These are phyloP conservation scores for Tetrapisispora pingtungensis DNA, from an alignment of 805 yeast genomes.

Conservation along the genomic window DNA sequence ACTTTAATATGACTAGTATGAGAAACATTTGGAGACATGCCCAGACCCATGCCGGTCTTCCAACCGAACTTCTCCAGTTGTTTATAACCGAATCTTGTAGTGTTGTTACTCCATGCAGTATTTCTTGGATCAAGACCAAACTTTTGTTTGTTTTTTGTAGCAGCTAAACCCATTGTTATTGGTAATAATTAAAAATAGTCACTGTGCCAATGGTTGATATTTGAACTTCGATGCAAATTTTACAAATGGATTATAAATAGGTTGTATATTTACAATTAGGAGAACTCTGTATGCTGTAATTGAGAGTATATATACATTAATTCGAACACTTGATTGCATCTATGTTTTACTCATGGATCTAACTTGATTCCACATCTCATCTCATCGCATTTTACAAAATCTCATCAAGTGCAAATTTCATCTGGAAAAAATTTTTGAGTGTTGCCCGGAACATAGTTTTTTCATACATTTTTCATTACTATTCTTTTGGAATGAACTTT, in stretches of 20 bases:
- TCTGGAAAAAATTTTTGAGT: not conserved
- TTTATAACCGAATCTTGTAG: slow-evolving; percentile 75
- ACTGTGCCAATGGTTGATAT: no score
- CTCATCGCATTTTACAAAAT: not conserved
- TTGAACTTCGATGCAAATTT: no score
- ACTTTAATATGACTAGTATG: slow-evolving; percentile 80
- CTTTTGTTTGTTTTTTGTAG: slow-evolving; percentile 66
- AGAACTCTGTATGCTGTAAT: no score
- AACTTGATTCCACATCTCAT: not conserved
- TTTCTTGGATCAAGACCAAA: slow-evolving; percentile 91
- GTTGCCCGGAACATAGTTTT: not conserved
- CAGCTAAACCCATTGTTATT: slow-evolving; percentile 69
- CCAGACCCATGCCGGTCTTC: slow-evolving; percentile 87
- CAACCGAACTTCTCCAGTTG: slow-evolving; percentile 79
- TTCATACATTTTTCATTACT: no score
- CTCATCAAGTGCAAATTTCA: not conserved
- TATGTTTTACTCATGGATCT: not conserved
- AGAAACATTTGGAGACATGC: slow-evolving; percentile 37
- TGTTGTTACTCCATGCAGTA: slow-evolving; percentile 87
- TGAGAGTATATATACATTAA: no score
- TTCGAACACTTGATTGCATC: no score
- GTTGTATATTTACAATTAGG: no score
- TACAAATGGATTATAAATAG: no score
- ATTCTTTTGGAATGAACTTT: no score
- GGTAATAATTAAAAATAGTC: not conserved